phyloP scores from a whole-genome alignment of 495 filamentous ascomycete species.

The Aspergillus bridgeri region DNA sequence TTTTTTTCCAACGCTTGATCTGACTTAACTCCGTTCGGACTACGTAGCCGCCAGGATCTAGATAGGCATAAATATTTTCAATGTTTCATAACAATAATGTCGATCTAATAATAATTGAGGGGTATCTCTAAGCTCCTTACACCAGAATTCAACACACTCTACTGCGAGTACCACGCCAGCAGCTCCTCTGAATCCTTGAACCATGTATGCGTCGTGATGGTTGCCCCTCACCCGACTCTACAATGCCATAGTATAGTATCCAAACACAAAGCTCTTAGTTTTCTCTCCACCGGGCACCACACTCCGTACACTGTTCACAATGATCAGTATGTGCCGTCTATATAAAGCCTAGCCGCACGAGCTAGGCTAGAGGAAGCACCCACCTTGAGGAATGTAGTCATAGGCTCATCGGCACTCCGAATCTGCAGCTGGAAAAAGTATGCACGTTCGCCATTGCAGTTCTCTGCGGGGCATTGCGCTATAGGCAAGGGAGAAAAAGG shows the following conservation, averaged over 20 bases:
- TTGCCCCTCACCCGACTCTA: not conserved
- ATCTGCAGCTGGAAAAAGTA: constrained; percentile 97
- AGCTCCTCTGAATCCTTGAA: not conserved
- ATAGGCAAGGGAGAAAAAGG: constrained; percentile 14
- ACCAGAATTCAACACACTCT: not conserved
- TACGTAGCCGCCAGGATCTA: constrained; percentile 3
- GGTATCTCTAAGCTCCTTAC: constrained; percentile 10
- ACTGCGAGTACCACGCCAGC: not conserved
- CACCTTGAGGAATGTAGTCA: constrained; percentile 94
- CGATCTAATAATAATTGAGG: constrained; percentile 7
- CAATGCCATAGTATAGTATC: not conserved
- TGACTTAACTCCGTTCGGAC: not conserved
- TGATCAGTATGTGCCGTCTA: constrained; percentile 27
- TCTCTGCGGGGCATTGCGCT: constrained; percentile 73
- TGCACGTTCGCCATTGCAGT: constrained; percentile 74
- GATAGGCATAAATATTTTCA: not conserved
- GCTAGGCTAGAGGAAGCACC: constrained; percentile 16
- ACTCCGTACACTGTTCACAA: constrained; percentile 38
- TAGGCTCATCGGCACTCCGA: constrained; percentile 95
- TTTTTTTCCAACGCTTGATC: not conserved
- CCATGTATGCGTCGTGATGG: not conserved
- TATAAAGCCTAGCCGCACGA: constrained; percentile 20
- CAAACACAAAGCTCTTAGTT: constrained; percentile 22
- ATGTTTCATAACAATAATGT: not conserved
- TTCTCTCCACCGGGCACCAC: constrained; percentile 46